Evolutionary conservation across 2,329 filamentous ascomycete species (phyloP), one percentile per base, ranked within the genome.

Genomic region (Cladorrhinum sp.): DNA sequence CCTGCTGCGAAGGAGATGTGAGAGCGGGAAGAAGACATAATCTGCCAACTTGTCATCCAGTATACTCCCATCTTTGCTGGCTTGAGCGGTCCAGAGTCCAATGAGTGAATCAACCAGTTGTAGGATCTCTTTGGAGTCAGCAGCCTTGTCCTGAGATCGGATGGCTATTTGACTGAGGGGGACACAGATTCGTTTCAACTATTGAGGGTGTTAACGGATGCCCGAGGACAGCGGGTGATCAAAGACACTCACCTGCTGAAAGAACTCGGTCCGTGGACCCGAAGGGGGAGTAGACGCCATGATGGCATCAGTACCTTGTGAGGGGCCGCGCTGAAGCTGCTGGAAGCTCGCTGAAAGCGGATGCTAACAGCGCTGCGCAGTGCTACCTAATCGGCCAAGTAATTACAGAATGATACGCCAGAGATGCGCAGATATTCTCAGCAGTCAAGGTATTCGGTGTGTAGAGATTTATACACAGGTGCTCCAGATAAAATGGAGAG

Each of bases 1-100:
- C 66, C 91, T 88, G 64, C 87, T 83, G 61, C 91, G 88, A 68
- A 99, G 88, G 42, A 98, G 86, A 67, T 95, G 89, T 0, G 91
- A 92, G 0, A 99, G 79, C 0, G 95, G 95, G 64, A 97, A 96
- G 79, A 98, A 98, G 70, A 90, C 84, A 79, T 98, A 99, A 77
- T 97, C 93, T 14, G 93, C 92, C 18, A 98, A 78, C 72, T 92
- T 94, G 57, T 87, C 82, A 72, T 97, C 91, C 18, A 98, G 73
- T 0, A 78, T 76, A 1, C 77, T 72, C 2, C 78, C 73, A 64
- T 85, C 79, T 30, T 62, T 60, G 59, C 24, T 61, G 21, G 61
- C 65, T 61, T 70, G 69, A 10, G 60, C 33, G 10, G 64, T 62
- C 69, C 69, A 71, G 28, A 63, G 33, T 9, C 20, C 16, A 26